Conservation (phyloP, 208 protist species). For the Wallacemonas collosoma region DNA sequence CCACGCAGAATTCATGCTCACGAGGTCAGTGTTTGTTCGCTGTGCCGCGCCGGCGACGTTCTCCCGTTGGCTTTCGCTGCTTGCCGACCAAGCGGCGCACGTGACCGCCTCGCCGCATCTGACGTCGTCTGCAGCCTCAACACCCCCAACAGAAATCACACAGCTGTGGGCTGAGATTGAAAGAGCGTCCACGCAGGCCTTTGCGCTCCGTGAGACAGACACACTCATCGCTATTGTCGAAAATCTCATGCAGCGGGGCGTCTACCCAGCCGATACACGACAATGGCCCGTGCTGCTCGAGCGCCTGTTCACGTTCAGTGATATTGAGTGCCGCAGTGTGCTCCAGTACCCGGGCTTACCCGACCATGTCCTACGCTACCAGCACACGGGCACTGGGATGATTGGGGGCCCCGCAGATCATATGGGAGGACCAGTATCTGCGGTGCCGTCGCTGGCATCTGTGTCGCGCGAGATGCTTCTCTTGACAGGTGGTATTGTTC, state of each 20-base stretch:
- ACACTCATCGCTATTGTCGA: constrained; percentile 52
- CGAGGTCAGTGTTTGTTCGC: background rate
- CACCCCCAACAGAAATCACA: background rate
- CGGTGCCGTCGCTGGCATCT: constrained; percentile 18
- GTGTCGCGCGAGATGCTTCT: constrained; percentile 75
- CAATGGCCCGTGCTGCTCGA: constrained; percentile 53
- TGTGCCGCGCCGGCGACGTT: constrained; percentile 33
- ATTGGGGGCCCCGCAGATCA: no score
- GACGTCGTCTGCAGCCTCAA: background rate
- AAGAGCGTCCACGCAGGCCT: constrained; percentile 32
- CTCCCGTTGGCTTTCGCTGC: constrained; percentile 28
- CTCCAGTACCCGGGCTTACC: constrained; percentile 61
- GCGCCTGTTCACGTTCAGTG: constrained; percentile 51
- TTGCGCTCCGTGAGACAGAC: constrained; percentile 54
- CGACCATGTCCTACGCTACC: constrained; percentile 15
- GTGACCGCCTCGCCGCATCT: background rate
- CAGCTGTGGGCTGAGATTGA: constrained; percentile 56
- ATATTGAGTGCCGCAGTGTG: constrained; percentile 57
- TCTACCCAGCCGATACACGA: constrained; percentile 24
- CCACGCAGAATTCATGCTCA: constrained; percentile 18
- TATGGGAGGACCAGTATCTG: no score
- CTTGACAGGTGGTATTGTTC: constrained; percentile 78
- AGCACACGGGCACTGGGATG: no score
- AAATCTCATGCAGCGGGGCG: constrained; percentile 30
- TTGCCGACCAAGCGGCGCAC: constrained; percentile 37